phyloP scores from a whole-genome alignment of 495 filamentous ascomycete species.

The Parmelia sp. region DNA sequence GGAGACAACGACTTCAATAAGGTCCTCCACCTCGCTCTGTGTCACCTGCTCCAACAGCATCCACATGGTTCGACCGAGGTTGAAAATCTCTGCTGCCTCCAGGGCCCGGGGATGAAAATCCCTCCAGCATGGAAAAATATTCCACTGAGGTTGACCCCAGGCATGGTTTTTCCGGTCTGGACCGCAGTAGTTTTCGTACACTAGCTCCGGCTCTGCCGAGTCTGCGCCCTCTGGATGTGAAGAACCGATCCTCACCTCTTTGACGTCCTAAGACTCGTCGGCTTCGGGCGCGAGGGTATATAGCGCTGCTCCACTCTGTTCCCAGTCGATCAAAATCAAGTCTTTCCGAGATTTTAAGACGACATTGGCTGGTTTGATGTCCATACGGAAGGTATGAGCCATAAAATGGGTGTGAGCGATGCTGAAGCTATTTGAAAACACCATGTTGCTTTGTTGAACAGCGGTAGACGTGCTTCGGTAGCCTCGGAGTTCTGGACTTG shows the following conservation, averaged over 20 bases:
- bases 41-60: slow-evolving; percentile 24
- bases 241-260: not conserved
- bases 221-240: not conserved
- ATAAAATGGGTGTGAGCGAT: slow-evolving; percentile 20
- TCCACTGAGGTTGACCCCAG: not conserved
- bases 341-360: slow-evolving; percentile 24
- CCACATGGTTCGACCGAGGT: slow-evolving; percentile 26
- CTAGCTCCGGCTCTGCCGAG: not conserved
- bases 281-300: slow-evolving; percentile 26
- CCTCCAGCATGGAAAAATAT: not conserved
- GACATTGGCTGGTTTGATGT: slow-evolving; percentile 29
- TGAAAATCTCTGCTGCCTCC: slow-evolving; percentile 26
- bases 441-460: slow-evolving; percentile 18
- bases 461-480: not conserved
- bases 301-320: slow-evolving; percentile 23
- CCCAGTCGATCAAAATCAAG: slow-evolving; percentile 28
- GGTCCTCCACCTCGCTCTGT: slow-evolving; percentile 13
- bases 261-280: slow-evolving; percentile 24
- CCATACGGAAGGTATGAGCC: slow-evolving; percentile 23
- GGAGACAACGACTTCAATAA: not conserved
- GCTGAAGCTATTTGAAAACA: slow-evolving; percentile 23
- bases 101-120: slow-evolving; percentile 19
- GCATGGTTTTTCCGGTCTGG: slow-evolving; percentile 11
- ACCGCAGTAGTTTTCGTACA: slow-evolving; percentile 23
- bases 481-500: slow-evolving; percentile 7